phyloP scores from a whole-genome alignment of 106 monocot species.

The Dioscorea dumetorum region DNA sequence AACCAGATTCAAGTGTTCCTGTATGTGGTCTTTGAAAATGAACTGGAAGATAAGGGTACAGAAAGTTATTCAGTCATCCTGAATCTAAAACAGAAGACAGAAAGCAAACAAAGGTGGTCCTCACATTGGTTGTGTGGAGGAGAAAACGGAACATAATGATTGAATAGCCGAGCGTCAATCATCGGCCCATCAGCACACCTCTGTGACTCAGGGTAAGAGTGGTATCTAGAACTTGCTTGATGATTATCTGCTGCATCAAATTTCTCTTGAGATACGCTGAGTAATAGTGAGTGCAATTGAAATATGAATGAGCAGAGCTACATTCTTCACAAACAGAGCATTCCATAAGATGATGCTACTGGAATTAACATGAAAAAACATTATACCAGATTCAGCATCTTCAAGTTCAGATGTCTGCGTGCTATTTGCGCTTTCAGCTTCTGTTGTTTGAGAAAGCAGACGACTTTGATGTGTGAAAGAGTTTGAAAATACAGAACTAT shows the following conservation, averaged over 20 bases:
- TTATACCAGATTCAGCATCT: constrained; percentile 69
- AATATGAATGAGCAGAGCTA: constrained; percentile 69
- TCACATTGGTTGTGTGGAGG: constrained; percentile 22
- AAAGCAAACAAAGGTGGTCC: constrained; percentile 7
- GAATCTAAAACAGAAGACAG: neutral
- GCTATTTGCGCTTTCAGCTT: constrained; percentile 52
- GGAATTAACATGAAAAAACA: too few species aligned
- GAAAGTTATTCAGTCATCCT: neutral
- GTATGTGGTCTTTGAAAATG: constrained; percentile 15
- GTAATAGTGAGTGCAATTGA: constrained; percentile 9
- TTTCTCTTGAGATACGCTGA: constrained; percentile 96
- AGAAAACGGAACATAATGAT: constrained; percentile 15
- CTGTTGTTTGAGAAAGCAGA: constrained; percentile 44
- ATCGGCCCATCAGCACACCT: constrained; percentile 40
- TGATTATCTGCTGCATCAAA: constrained; percentile 98
- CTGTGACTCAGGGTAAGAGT: constrained; percentile 83
- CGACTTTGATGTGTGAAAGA: constrained; percentile 50
- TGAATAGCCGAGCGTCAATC: constrained; percentile 18
- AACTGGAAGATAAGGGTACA: constrained; percentile 16
- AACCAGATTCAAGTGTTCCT: constrained; percentile 23
- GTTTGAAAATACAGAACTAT: constrained; percentile 60
- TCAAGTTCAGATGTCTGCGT: constrained; percentile 59
- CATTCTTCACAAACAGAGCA: too few species aligned
- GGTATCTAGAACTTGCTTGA: constrained; percentile 87
- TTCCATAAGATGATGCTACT: too few species aligned